Evolutionary conservation across 177 flowering plant genomes (phyloP).

Genomic region (Vitis hybrid): DNA sequence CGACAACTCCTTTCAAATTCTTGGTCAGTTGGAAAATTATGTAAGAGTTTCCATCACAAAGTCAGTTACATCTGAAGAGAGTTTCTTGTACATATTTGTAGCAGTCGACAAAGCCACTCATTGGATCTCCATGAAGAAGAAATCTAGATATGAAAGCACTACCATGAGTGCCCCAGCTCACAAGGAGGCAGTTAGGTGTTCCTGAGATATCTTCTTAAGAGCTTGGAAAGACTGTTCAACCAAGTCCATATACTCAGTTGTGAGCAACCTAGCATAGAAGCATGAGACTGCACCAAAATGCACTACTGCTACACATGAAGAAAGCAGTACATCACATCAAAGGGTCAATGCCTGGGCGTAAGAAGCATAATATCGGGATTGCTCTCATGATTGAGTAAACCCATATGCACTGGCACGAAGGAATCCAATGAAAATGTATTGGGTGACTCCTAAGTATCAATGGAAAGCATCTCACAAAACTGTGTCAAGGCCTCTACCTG

Average conservation of each 20-base stretch:
- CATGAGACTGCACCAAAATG: constrained; percentile 92
- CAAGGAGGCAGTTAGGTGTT: constrained; percentile 96
- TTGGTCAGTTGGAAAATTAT: too few relatives aligned
- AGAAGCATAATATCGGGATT: constrained; percentile 97
- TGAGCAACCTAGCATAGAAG: constrained; percentile 83
- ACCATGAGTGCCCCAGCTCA: constrained; percentile 99
- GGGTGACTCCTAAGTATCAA: constrained; percentile 95
- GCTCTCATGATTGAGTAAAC: constrained; percentile 85
- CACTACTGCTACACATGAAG: constrained; percentile 95
- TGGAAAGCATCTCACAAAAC: constrained; percentile 93
- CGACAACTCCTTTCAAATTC: too few relatives aligned
- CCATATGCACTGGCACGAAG: constrained; percentile 91
- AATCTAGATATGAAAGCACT: constrained; percentile 92
- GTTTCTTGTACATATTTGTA: constrained; percentile 98
- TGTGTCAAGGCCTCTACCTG: constrained; percentile 96
- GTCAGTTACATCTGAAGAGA: constrained; percentile 98
- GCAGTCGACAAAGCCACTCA: constrained; percentile 97
- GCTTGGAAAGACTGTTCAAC: constrained; percentile 99
- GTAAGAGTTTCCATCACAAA: constrained; percentile 89
- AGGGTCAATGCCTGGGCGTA: constrained; percentile 96
- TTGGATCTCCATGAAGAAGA: constrained; percentile 97
- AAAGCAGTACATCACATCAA: constrained; percentile 90
- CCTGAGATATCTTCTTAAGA: constrained; percentile 96
- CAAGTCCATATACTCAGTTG: constrained; percentile 98
- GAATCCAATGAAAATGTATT: constrained; percentile 95